Conservation (phyloP, 495 filamentous ascomycete species). For the Xylaria intraflava region DNA sequence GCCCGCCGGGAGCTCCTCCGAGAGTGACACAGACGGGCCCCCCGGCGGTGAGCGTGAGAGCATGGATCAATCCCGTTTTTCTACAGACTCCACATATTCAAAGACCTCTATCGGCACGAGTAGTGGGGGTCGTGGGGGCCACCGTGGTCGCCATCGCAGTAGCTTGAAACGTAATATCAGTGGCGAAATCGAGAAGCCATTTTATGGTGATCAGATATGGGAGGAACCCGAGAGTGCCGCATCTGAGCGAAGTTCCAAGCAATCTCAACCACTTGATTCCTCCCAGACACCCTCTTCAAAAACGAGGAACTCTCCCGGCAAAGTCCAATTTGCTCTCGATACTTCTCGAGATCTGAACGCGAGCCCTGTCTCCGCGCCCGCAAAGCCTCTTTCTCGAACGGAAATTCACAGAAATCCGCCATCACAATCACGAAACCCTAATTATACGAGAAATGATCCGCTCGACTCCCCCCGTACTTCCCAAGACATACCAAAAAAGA, state of each 20-base stretch:
- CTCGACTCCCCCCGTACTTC: constrained; percentile 27
- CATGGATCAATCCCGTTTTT: constrained; percentile 23
- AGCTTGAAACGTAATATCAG: constrained; percentile 51
- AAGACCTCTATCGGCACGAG: constrained; percentile 25
- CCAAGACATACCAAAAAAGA: constrained; percentile 47
- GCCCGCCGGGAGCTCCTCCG: constrained; percentile 44
- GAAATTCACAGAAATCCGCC: constrained; percentile 77
- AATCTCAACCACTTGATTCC: constrained; percentile 12
- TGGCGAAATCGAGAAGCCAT: constrained; percentile 50
- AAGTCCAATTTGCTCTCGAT: constrained; percentile 43
- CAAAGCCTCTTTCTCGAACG: constrained; percentile 53
- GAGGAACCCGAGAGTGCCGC: constrained; percentile 62
- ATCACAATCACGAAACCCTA: constrained; percentile 65
- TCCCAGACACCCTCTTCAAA: constrained; percentile 35
- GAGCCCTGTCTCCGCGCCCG: constrained; percentile 21
- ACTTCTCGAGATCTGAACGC: constrained; percentile 14
- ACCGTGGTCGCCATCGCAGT: constrained; percentile 34
- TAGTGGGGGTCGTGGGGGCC: constrained; percentile 14
- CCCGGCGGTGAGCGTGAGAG: constrained; percentile 24
- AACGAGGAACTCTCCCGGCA: constrained; percentile 55
- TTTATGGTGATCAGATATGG: constrained; percentile 77
- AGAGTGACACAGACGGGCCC: constrained; percentile 31
- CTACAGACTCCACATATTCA: constrained; percentile 15
- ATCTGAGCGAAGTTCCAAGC: constrained; percentile 16
- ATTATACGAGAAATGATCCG: constrained; percentile 59